Evolutionary conservation across 257 asterid genomes (phyloP).

Genomic region (Prunella vulgaris): DNA sequence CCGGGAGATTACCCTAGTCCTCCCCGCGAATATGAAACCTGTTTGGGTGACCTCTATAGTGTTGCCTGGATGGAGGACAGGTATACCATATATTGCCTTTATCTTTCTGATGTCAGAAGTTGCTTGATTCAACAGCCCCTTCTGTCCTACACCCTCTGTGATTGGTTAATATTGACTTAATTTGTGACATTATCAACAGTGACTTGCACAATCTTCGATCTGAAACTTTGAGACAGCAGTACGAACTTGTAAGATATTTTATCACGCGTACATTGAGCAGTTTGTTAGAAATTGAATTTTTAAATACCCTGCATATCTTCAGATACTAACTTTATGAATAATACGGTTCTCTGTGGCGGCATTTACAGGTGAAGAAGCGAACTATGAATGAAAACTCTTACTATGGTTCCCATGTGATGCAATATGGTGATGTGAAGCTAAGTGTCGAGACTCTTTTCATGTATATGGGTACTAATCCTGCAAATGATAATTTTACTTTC

Average conservation of each 20-base stretch:
- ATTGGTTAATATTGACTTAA: background rate
- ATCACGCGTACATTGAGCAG: background rate
- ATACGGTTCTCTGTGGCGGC: constrained; percentile 6
- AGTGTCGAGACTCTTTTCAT: constrained; percentile 43
- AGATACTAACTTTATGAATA: background rate
- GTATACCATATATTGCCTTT: constrained; percentile 30
- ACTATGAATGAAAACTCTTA: constrained; percentile 54
- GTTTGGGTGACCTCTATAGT: constrained; percentile 95
- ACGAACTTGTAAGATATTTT: constrained; percentile 59
- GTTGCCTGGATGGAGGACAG: constrained; percentile 99
- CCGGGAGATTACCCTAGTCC: constrained; percentile 89
- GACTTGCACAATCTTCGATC: constrained; percentile 75
- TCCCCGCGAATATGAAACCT: constrained; percentile 80
- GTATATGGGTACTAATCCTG: constrained; percentile 82
- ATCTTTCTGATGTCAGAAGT: background rate
- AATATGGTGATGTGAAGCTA: constrained; percentile 66
- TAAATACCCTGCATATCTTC: no score
- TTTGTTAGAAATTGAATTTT: no score
- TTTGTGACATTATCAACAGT: constrained; percentile 40
- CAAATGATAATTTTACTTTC: constrained; percentile 65
- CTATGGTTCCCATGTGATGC: constrained; percentile 92
- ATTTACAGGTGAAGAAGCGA: constrained; percentile 69
- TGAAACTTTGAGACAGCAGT: constrained; percentile 86
- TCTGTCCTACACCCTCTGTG: background rate
- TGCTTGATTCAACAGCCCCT: background rate